Evolutionary conservation across 176 grass and related monocot species (phyloP).

Genomic region (Musa schizocarpa): DNA sequence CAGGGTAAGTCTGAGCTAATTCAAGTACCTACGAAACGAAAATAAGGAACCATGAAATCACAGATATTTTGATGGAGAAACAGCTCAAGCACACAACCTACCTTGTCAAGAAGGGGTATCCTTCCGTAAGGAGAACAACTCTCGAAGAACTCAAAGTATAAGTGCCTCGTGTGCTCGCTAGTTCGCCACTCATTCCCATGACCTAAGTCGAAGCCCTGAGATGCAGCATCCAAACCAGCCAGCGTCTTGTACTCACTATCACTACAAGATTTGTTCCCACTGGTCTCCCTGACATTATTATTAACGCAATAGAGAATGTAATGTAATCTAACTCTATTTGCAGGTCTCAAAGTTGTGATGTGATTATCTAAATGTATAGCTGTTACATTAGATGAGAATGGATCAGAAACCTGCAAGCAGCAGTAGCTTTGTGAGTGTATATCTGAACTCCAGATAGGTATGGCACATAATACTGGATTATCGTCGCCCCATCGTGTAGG

Average conservation of each 20-base stretch:
- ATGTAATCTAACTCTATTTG: background rate
- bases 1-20: conserved; percentile 54
- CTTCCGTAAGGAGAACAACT: conserved; percentile 66
- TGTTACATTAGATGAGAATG: background rate
- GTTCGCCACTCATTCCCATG: conserved; percentile 24
- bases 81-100: conserved; percentile 23
- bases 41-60: background rate
- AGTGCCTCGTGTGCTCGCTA: conserved; percentile 20
- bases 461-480: conserved; percentile 13
- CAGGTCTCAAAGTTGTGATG: background rate
- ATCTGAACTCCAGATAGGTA: conserved; percentile 10
- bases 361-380: too few relatives aligned
- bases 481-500: background rate
- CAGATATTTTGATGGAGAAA: background rate
- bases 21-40: conserved; percentile 49
- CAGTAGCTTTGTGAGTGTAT: background rate
- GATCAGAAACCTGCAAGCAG: background rate
- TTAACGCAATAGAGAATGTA: background rate
- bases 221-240: conserved; percentile 40
- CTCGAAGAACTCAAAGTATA: conserved; percentile 83
- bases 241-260: conserved; percentile 24
- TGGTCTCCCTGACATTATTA: background rate
- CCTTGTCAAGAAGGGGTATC: conserved; percentile 74
- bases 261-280: background rate
- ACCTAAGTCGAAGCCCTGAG: conserved; percentile 27